Conservation (phyloP, 108 stramenopile genomes). For the Pseudonitzschia delicatissima region DNA sequence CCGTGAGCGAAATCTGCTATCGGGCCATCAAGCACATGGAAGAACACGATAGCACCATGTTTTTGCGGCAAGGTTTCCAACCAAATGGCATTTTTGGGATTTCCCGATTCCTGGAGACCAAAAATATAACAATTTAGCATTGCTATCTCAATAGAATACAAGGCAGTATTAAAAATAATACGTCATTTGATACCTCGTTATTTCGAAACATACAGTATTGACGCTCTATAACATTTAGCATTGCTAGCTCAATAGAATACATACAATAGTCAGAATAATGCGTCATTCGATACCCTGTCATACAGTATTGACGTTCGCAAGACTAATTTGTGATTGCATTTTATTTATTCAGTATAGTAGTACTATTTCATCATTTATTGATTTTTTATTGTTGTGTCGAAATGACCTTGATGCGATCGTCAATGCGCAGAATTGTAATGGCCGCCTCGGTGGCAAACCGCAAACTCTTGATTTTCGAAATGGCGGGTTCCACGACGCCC, state of each 20-base stretch:
- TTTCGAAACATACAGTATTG: too few species aligned
- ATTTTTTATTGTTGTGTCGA: conserved; percentile 8
- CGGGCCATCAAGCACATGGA: conserved; percentile 46
- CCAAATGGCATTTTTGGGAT: conserved; percentile 62
- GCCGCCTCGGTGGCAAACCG: conserved; percentile 99
- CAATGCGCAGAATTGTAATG: conserved; percentile 98
- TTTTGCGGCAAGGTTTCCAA: conserved; percentile 52
- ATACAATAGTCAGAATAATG: too few species aligned
- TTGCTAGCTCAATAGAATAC: too few species aligned
- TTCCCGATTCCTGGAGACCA: conserved; percentile 41
- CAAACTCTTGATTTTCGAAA: conserved; percentile 98
- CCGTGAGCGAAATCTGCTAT: conserved; percentile 52
- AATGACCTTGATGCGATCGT: conserved; percentile 82
- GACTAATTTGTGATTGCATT: background rate
- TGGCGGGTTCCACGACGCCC: conserved; percentile 99
- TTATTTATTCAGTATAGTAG: background rate
- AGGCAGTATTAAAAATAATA: background rate
- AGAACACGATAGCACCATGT: conserved; percentile 35
- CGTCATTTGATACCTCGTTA: too few species aligned
- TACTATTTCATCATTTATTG: background rate
- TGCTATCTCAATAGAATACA: background rate
- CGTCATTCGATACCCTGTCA: too few species aligned
- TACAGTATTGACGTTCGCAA: too few species aligned
- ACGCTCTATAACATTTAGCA: too few species aligned
- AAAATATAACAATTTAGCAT: background rate